Evolutionary conservation across 345 rosid genomes (phyloP).

Genomic region (Corymbia maculata): DNA sequence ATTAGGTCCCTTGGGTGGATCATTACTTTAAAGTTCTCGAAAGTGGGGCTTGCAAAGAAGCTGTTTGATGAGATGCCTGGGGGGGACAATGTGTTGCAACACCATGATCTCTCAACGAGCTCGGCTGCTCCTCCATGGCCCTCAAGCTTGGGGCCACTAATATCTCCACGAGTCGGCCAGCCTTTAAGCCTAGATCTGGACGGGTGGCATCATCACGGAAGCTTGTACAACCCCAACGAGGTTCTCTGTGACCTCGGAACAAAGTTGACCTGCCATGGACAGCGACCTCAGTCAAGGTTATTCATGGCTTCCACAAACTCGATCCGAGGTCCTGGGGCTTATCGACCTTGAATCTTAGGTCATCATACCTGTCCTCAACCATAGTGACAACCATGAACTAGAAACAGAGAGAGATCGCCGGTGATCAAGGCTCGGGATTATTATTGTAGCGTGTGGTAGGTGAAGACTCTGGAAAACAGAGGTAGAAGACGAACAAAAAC

Average conservation of each 20-base stretch:
- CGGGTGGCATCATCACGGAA: neutral
- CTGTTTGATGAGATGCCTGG: slow-evolving; percentile 53
- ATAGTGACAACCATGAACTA: neutral
- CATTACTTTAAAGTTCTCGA: slow-evolving; percentile 37
- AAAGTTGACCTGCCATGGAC: neutral
- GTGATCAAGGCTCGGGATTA: neutral
- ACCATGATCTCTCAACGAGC: slow-evolving; percentile 29
- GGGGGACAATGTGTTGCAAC: slow-evolving; percentile 52
- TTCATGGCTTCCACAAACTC: neutral
- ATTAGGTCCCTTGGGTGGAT: slow-evolving; percentile 51
- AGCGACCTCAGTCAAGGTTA: neutral
- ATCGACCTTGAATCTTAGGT: neutral
- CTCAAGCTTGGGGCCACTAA: neutral
- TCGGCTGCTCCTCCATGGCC: neutral
- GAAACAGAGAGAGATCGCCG: neutral
- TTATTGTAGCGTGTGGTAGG: neutral
- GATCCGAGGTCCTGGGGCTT: neutral
- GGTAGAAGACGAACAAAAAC: neutral
- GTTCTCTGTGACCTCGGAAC: neutral
- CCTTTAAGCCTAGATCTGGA: neutral
- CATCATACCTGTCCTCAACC: neutral
- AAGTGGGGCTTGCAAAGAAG: slow-evolving; percentile 26
- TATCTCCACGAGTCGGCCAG: neutral
- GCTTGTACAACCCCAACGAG: neutral
- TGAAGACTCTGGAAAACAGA: neutral